phyloP scores from a whole-genome alignment of 208 protist genomes.

The Sergeia podlipaevii region DNA sequence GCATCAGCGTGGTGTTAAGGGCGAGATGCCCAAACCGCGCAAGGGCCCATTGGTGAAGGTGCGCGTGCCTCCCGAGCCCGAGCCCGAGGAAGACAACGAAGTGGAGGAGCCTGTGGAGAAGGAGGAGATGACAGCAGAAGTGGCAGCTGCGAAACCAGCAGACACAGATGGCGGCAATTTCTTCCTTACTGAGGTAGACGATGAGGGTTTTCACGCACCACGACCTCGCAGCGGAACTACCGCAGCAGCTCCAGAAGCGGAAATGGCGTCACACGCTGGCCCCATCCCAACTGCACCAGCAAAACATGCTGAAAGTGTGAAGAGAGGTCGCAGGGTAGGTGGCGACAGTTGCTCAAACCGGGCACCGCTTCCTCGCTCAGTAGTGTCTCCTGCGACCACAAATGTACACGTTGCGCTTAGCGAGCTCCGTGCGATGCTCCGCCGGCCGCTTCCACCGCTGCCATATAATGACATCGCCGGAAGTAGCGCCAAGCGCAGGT shows the following conservation, averaged over 20 bases:
- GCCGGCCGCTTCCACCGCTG: constrained; percentile 65
- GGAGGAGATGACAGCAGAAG: not conserved
- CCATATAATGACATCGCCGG: constrained; percentile 36
- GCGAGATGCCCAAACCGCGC: not conserved
- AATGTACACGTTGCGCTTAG: constrained; percentile 80
- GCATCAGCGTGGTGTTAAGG: not conserved
- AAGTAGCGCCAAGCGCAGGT: not conserved
- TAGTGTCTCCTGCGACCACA: constrained; percentile 35
- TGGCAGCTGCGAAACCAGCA: not conserved
- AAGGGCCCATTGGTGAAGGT: not conserved
- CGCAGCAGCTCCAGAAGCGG: not conserved
- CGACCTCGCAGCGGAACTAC: not conserved
- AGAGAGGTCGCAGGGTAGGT: not conserved
- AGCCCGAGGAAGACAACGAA: not conserved
- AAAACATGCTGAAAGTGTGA: not conserved
- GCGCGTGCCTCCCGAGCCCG: not conserved
- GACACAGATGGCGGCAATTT: constrained; percentile 7
- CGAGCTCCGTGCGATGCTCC: constrained; percentile 73
- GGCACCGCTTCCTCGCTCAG: constrained; percentile 9
- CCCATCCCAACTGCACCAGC: not conserved
- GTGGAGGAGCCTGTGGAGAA: too few species aligned
- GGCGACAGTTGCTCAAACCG: not conserved
- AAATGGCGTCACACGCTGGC: not conserved
- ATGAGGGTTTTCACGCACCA: not conserved
- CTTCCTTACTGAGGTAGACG: constrained; percentile 21